Percentiles rank a stretch among this genome's conserved stretches.
Evolutionary conservation across 106 monocot genomes (phyloP).

Genomic region (Posidonia australis): DNA sequence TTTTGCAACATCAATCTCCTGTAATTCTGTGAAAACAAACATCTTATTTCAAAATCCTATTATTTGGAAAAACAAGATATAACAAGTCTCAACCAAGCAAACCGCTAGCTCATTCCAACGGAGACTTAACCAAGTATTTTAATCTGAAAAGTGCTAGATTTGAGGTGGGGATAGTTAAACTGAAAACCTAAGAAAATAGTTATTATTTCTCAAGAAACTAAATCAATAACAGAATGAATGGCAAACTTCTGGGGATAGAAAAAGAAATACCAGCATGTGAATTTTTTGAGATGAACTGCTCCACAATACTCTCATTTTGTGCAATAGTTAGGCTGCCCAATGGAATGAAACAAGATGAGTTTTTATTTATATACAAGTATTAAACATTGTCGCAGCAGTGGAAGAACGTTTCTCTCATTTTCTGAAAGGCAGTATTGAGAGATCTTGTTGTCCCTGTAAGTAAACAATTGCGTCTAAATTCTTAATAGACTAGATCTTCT

Average conservation of each 20-base stretch:
- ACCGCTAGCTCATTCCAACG: not conserved
- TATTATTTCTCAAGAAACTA: not conserved
- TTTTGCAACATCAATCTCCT: conserved; percentile 38
- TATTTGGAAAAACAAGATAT: not conserved
- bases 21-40: conserved; percentile 33
- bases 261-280: conserved; percentile 63
- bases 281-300: conserved; percentile 58
- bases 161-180: not conserved
- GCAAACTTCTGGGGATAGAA: not conserved
- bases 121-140: not conserved
- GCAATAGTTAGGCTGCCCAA: conserved; percentile 66
- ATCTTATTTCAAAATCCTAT: not conserved
- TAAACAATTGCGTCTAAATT: not conserved
- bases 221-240: not conserved
- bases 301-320: conserved; percentile 85
- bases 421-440: not conserved
- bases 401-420: not conserved
- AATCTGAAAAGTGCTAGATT: not conserved
- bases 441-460: too few species aligned
- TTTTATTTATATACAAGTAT: not conserved
- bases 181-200: not conserved
- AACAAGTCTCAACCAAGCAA: not conserved
- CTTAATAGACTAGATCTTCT: not conserved
- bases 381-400: not conserved
- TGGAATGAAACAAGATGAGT: conserved; percentile 10